phyloP scores from a whole-genome alignment of 1,284 basidiomycete species.

The Pyrrhoderma noxium region DNA sequence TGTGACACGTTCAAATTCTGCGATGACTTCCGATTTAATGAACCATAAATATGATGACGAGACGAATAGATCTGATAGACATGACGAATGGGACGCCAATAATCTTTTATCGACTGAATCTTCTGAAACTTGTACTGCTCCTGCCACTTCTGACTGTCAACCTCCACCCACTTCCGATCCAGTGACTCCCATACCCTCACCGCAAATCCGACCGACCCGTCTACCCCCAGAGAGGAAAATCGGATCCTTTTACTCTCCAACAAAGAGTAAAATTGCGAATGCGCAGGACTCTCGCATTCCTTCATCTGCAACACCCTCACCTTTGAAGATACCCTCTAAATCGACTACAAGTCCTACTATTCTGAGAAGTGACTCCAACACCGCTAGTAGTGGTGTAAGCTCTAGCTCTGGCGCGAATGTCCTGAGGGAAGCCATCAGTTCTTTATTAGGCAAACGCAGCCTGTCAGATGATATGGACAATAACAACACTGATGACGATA shows the following conservation, averaged over 20 bases:
- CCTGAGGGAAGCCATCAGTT: conserved; percentile 55
- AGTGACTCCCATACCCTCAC: not conserved
- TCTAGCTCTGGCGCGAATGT: conserved; percentile 37
- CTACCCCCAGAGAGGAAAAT: conserved; percentile 1
- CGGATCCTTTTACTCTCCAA: no score
- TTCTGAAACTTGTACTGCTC: no score
- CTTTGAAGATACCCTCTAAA: conserved; percentile 22
- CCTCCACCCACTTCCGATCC: not conserved
- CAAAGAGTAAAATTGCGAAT: not conserved
- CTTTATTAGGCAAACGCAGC: conserved; percentile 58
- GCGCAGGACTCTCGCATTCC: conserved; percentile 1
- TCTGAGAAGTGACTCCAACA: no score
- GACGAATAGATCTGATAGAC: no score
- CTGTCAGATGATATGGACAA: conserved; percentile 34
- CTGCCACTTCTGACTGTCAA: no score
- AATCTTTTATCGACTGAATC: conserved; percentile 14
- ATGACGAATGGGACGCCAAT: conserved; percentile 5
- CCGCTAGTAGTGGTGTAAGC: no score
- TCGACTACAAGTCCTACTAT: conserved; percentile 1
- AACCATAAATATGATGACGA: no score
- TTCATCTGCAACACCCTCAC: conserved; percentile 18
- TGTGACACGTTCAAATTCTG: not conserved
- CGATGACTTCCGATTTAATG: no score
- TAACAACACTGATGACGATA: conserved; percentile 32
- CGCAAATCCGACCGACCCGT: not conserved